Evolutionary conservation across 305 asterid species (phyloP), one percentile per base, ranked within the genome.

Genomic region (Fraxinus platypoda): DNA sequence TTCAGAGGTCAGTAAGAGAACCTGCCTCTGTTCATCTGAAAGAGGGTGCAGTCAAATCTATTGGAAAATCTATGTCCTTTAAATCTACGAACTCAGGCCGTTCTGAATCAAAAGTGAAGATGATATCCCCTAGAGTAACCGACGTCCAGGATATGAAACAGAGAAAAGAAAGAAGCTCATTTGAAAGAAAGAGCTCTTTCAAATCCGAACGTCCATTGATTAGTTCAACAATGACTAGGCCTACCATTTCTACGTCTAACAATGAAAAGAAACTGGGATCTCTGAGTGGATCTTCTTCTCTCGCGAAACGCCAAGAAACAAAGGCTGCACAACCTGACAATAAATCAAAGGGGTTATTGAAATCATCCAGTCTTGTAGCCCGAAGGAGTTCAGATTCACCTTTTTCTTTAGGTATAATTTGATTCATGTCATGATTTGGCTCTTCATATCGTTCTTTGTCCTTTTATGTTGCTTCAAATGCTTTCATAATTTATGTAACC

Each of bases 51-150:
- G 78, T 76, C 78, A 90, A 92, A 92, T 84, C 97, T 57, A 81
- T 92, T 43, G 91, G 91, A 66, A 95, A 93, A 92, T 91, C 97
- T 75, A 82, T 85, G 88, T 92, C 98, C 84, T 90, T 95, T 82
- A 95, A 88, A 88, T 84, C 91, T 59, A 83, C 87, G 66, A 89
- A 85, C 83, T 72, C 93, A 68, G 80, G 84, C 83, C 94, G 87
- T 68, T 74, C 90, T 81, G 98, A 91, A 79, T 86, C 97, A 66
- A 94, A 93, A 87, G 87, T 80, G 15, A 93, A 95, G 90, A 91
- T 87, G 95, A 31, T 91, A 68, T 94, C 98, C 52, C 95, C 97
- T 77, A 91, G 91, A 86, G 77, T 43, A 75, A 79, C 97, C 75
- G 87, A 87, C 57, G 35, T 84, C 86, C 94, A 86, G 88, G 98